phyloP scores from a whole-genome alignment of 1,284 basidiomycete species.

The Xerocomus minutiporus region DNA sequence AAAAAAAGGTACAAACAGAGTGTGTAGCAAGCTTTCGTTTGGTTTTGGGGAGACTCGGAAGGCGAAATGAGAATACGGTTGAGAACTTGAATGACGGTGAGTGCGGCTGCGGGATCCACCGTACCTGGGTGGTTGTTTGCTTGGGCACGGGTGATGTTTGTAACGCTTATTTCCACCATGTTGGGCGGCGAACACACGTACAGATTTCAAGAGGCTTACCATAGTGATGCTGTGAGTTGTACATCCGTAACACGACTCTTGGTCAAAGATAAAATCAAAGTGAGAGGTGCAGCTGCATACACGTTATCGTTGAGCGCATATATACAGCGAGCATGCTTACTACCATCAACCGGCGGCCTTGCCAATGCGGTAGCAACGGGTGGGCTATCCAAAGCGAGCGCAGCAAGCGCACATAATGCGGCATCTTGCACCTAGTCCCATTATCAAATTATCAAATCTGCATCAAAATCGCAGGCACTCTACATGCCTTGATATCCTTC shows the following conservation, averaged over 20 bases:
- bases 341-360: constrained; percentile 39
- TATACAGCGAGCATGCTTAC: constrained; percentile 25
- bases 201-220: constrained; percentile 39
- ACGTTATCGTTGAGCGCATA: constrained; percentile 4
- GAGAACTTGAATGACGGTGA: constrained; percentile 59
- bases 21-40: constrained; percentile 65
- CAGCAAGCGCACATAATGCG: constrained; percentile 62
- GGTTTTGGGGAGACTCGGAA: constrained; percentile 39
- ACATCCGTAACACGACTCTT: constrained; percentile 55
- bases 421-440: constrained; percentile 61
- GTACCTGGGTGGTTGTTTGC: constrained; percentile 25
- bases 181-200: not conserved
- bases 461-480: not conserved
- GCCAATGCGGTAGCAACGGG: constrained; percentile 46
- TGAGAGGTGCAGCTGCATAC: constrained; percentile 30
- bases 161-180: constrained; percentile 39
- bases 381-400: constrained; percentile 64
- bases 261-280: constrained; percentile 42
- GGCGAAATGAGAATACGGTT: constrained; percentile 50
- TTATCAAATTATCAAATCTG: constrained; percentile 2
- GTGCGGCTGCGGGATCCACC: constrained; percentile 44
- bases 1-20: constrained; percentile 47
- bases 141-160: constrained; percentile 52
- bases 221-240: constrained; percentile 63
- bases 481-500: constrained; percentile 50